Evolutionary conservation across 2,329 filamentous ascomycete species (phyloP).

Genomic region (Paramyrothecium sp.): DNA sequence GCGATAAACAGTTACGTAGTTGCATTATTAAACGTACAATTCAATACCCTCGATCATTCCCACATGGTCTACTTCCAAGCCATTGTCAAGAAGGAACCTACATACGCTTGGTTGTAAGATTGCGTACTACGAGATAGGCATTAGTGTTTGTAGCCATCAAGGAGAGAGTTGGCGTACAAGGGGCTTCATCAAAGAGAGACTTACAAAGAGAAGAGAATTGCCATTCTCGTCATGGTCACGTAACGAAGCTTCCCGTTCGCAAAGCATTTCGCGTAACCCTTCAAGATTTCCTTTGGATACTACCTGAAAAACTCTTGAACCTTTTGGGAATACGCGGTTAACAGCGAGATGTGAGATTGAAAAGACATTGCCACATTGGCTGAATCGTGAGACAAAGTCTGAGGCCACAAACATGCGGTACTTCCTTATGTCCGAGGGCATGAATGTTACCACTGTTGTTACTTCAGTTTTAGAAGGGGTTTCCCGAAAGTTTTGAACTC

Average conservation of each 20-base stretch:
- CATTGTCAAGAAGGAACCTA: constrained; percentile 1
- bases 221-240: constrained; percentile 1
- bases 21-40: background rate
- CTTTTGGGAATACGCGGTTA: background rate
- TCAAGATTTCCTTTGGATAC: background rate
- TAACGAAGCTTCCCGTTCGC: background rate
- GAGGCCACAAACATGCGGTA: constrained; percentile 8
- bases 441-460: constrained; percentile 1
- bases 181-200: background rate
- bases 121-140: background rate
- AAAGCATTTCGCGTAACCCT: background rate
- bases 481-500: background rate
- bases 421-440: background rate
- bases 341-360: constrained; percentile 5
- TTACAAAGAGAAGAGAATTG: constrained; percentile 1
- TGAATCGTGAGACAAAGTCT: background rate
- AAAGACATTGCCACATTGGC: background rate
- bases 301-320: background rate
- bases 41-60: background rate
- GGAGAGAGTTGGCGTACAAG: background rate
- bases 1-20: background rate
- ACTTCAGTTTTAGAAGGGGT: background rate
- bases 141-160: background rate
- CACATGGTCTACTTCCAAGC: constrained; percentile 1
- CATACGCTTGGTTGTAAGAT: background rate